A percentile compares a stretch with the other conserved stretches of the same genome.
Conservation (phyloP, 2,329 filamentous ascomycete genomes). For the Aspergillus ustus region DNA sequence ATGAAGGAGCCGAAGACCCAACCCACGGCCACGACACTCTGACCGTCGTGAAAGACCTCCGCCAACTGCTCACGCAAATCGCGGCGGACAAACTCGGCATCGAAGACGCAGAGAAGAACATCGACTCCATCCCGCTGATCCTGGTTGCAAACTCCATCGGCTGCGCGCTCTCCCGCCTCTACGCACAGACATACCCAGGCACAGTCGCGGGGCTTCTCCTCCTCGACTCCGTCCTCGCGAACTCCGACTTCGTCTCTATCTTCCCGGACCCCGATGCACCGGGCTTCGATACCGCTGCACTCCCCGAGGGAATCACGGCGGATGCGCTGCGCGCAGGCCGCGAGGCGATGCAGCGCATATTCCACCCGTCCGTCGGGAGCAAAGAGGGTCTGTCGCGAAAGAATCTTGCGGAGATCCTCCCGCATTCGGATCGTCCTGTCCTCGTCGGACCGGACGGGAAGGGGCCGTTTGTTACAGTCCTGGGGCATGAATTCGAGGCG, state of each 20-base stretch:
- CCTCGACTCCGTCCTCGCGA: constrained; percentile 63
- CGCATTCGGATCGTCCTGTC: constrained; percentile 47
- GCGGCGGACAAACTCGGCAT: constrained; percentile 35
- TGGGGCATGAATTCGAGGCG: constrained; percentile 58
- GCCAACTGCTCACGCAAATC: constrained; percentile 50
- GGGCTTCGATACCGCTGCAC: constrained; percentile 46
- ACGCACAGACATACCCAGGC: constrained; percentile 52
- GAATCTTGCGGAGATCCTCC: constrained; percentile 50
- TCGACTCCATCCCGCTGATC: constrained; percentile 8
- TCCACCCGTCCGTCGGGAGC: constrained; percentile 57
- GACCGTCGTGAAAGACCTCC: constrained; percentile 37
- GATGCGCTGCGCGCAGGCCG: constrained; percentile 43
- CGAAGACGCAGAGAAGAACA: neutral
- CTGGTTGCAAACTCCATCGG: constrained; percentile 58
- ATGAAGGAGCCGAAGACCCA: constrained; percentile 37
- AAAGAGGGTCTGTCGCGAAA: constrained; percentile 56
- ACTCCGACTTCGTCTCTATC: constrained; percentile 59
- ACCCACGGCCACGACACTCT: constrained; percentile 17
- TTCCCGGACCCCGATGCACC: constrained; percentile 60
- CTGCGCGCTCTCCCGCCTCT: constrained; percentile 58
- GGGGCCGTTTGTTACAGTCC: constrained; percentile 53
- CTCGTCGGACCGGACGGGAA: constrained; percentile 43
- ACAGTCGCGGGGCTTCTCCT: constrained; percentile 55
- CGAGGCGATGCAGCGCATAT: constrained; percentile 42
- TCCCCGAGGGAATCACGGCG: constrained; percentile 47